Percentiles rank a stretch among this genome's conserved stretches.
Conservation (phyloP, 345 rosid genomes). For the Tarenaya hassleriana region DNA sequence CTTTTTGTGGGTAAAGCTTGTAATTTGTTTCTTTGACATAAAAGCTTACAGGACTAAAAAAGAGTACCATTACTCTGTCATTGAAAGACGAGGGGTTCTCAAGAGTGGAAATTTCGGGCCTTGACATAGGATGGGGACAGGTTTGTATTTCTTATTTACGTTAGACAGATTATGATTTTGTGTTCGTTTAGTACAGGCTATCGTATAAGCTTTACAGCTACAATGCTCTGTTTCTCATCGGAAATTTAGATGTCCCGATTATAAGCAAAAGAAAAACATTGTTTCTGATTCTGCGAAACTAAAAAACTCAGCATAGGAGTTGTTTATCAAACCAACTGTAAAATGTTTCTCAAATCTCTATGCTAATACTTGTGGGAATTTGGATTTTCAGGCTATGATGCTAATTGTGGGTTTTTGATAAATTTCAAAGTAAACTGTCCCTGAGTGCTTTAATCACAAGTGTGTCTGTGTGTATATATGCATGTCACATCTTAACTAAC, state of each 20-base stretch:
- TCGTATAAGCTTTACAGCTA: background rate
- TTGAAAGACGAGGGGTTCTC: slow-evolving; percentile 51
- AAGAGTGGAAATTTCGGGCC: slow-evolving; percentile 84
- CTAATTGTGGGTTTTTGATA: no score
- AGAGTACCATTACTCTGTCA: slow-evolving; percentile 51
- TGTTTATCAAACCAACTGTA: no score
- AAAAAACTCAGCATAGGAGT: no score
- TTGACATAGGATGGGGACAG: slow-evolving; percentile 99
- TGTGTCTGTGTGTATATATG: no score
- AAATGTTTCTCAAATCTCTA: no score
- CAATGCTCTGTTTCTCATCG: slow-evolving; percentile 1
- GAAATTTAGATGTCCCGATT: no score
- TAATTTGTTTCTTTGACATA: slow-evolving; percentile 13
- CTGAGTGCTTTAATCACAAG: no score
- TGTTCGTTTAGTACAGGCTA: background rate
- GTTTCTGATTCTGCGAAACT: slow-evolving; percentile 8
- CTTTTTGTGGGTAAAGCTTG: background rate
- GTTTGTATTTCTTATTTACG: slow-evolving; percentile 25
- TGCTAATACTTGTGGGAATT: no score
- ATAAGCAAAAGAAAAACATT: background rate
- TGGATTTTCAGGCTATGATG: no score
- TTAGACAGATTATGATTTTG: background rate
- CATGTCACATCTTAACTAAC: no score
- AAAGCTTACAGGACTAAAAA: slow-evolving; percentile 79
- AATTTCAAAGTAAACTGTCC: no score